Evolutionary conservation across 2,329 filamentous ascomycete genomes (phyloP), one percentile per base, ranked within the genome.

Genomic region (Plectosphaerella sp.): DNA sequence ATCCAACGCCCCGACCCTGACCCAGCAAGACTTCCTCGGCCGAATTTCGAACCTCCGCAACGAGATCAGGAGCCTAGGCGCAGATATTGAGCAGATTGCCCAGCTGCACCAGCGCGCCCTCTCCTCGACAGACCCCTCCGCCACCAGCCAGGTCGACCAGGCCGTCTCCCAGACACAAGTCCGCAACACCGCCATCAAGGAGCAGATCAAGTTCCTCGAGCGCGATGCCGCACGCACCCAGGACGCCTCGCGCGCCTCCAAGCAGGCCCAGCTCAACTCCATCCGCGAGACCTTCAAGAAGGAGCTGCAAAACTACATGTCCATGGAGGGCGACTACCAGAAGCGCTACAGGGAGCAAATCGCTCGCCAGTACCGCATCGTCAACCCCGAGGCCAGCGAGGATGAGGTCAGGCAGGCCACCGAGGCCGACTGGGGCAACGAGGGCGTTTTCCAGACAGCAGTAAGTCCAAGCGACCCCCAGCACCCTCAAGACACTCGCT

Each of bases 371-470:
- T 92, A 89, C 70, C 79, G 83, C 52, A 91, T 93, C 64, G 88
- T 91, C 59, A 90, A 91, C 66, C 89, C 89, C 49, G 85, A 91
- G 45, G 89, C 89, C n/a, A 80, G 80, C 47, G 87, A 91, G 54
- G 74, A 79, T 2, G 87, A 93, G 69, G 84, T 92, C 3, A 73
- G 78, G 47, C 75, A 89, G 66, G 88, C 88, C 4, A 75, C 83
- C 22, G 77, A 89, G 59, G 76, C 83, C 50, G 85, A 91, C 65
- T 89, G 88, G 86, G 83, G 86, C 50, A 82, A 88, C 54, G 86
- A 92, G 72, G 87, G 88, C 62, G 85, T 94, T 51, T 94, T 93
- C 74, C 87, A 91, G 70, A 87, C 84, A 52, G 89, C 89, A 54
- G 89, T 93, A 79, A 69, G 84, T 78, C 8, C 37, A 42, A 28